Percentiles rank a stretch among this genome's conserved stretches.
phyloP scores from a whole-genome alignment of 1,284 basidiomycete genomes.

The Fistulinella cinereoalba region DNA sequence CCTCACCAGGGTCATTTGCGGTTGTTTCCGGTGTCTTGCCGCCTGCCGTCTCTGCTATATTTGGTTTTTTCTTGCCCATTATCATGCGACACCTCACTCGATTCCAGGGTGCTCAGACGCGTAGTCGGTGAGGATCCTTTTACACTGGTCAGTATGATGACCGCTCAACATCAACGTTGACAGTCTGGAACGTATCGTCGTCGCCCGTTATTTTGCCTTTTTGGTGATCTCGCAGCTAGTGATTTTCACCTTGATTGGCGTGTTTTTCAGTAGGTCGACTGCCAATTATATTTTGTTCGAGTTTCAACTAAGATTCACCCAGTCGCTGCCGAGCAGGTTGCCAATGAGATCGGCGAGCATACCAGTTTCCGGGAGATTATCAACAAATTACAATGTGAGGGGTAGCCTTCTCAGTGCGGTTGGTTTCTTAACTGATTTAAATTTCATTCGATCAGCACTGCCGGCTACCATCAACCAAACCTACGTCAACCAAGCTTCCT shows the following conservation, averaged over 20 bases:
- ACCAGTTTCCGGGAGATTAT: conserved; percentile 68
- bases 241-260: conserved; percentile 89
- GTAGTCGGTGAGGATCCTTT: conserved; percentile 35
- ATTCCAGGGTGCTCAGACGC: conserved; percentile 79
- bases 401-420: background rate
- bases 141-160: background rate
- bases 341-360: conserved; percentile 65
- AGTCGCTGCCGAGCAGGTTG: conserved; percentile 58
- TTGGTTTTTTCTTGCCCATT: conserved; percentile 84
- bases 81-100: conserved; percentile 82
- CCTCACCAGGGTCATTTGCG: conserved; percentile 63
- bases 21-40: conserved; percentile 87
- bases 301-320: background rate
- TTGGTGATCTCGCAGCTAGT: conserved; percentile 87
- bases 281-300: background rate
- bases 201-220: conserved; percentile 90
- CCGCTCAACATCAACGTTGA: conserved; percentile 1
- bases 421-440: conserved; percentile 2
- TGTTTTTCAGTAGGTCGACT: conserved; percentile 75
- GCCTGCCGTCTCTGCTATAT: conserved; percentile 82
- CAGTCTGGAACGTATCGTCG: conserved; percentile 82
- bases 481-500: conserved; percentile 81
- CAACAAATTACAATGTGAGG: conserved; percentile 60
- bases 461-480: conserved; percentile 73
- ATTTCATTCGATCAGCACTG: conserved; percentile 45